Conservation (phyloP, 1,139 yeast genomes). For the Taphrina pruni region DNA sequence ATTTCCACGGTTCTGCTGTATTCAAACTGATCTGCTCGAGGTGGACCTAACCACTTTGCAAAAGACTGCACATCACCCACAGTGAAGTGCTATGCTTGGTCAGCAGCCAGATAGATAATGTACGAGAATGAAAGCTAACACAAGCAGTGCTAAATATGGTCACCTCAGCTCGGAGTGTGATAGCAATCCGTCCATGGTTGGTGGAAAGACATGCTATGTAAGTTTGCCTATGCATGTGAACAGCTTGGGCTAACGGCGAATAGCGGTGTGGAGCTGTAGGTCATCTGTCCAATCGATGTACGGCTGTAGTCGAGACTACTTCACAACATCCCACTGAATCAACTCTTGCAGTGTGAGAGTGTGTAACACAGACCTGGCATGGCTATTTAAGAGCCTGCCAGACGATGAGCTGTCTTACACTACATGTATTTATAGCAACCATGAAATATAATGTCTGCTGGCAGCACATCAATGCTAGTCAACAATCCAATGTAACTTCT, state of each 20-base stretch:
- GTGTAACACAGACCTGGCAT: neutral
- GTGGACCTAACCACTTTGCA: conserved; percentile 31
- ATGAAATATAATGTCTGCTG: neutral
- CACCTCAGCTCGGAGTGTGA: conserved; percentile 28
- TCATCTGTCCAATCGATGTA: conserved; percentile 18
- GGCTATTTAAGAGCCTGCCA: neutral
- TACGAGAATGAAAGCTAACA: neutral
- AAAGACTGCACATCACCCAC: conserved; percentile 19
- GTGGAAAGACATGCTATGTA: conserved; percentile 29
- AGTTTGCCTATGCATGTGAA: neutral
- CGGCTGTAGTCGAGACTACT: conserved; percentile 2
- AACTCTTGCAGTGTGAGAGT: neutral
- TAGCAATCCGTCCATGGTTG: neutral
- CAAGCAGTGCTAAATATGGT: conserved; percentile 11
- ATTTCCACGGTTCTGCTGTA: neutral
- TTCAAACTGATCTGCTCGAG: neutral
- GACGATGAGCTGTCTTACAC: neutral
- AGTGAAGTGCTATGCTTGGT: conserved; percentile 31
- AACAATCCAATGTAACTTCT: no score
- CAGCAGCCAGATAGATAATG: neutral
- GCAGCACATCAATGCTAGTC: no score
- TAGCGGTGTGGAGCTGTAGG: conserved; percentile 25
- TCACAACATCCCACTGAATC: neutral
- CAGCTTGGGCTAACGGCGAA: neutral
- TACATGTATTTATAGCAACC: neutral